Conservation (phyloP, 805 yeast genomes). For the Saccharomycopsis schoenii region DNA sequence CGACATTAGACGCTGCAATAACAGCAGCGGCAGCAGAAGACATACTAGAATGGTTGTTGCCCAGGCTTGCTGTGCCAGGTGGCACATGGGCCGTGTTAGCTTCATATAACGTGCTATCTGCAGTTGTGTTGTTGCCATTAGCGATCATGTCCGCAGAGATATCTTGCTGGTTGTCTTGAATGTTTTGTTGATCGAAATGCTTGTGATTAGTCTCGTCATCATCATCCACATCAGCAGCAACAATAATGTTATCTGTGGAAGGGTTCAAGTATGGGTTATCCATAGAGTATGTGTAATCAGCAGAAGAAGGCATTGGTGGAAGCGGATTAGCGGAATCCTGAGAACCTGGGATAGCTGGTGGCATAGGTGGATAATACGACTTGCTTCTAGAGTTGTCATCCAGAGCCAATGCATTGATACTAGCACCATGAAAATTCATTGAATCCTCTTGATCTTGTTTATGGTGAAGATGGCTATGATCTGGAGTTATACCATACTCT, state of each 20-base stretch:
- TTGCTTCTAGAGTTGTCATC: background rate
- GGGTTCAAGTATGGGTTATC: constrained; percentile 18
- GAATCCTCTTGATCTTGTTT: background rate
- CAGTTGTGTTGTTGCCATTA: background rate
- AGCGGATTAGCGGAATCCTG: background rate
- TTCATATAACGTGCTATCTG: constrained; percentile 1
- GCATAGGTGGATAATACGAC: background rate
- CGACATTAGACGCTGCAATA: background rate
- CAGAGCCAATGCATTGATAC: background rate
- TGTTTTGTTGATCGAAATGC: background rate
- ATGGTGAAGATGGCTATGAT: background rate
- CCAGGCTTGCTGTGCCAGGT: background rate
- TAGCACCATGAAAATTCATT: background rate
- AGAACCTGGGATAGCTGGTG: background rate
- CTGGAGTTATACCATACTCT: background rate
- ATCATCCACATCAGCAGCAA: background rate
- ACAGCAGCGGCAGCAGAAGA: background rate
- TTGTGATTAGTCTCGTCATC: background rate
- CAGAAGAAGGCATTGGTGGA: background rate
- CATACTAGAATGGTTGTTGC: background rate
- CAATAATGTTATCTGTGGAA: constrained; percentile 11
- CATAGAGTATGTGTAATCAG: constrained; percentile 10
- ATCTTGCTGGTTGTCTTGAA: background rate
- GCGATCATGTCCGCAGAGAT: background rate
- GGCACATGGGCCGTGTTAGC: constrained; percentile 1